Evolutionary conservation across 2,329 filamentous ascomycete species (phyloP).

Genomic region (Exserohilum turcica): DNA sequence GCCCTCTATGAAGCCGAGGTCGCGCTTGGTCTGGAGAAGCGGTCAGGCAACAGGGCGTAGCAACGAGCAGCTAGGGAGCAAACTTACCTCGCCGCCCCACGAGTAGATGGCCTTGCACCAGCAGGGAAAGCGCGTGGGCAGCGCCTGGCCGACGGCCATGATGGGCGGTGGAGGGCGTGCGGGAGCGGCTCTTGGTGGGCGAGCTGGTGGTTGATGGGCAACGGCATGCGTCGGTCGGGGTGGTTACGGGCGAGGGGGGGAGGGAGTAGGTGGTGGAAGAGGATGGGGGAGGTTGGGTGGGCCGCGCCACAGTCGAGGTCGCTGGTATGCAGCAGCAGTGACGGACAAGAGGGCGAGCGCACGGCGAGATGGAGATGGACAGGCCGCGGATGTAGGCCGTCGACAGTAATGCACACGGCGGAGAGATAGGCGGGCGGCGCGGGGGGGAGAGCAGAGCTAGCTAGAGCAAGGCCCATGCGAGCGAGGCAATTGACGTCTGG

Average conservation of each 20-base stretch:
- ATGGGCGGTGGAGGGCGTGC: neutral
- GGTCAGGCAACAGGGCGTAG: conserved; percentile 28
- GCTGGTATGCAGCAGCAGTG: conserved; percentile 16
- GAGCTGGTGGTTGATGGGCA: conserved; percentile 19
- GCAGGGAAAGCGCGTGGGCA: conserved; percentile 83
- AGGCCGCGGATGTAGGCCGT: too few species aligned
- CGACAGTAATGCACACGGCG: too few species aligned
- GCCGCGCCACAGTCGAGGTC: conserved; percentile 4
- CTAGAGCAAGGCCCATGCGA: conserved; percentile 19
- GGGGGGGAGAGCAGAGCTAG: conserved; percentile 15
- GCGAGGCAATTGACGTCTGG: conserved; percentile 20
- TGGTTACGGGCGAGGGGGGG: conserved; percentile 9
- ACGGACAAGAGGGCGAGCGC: neutral
- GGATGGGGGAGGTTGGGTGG: neutral
- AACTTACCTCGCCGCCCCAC: conserved; percentile 77
- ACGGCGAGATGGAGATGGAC: conserved; percentile 1
- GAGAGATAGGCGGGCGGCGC: conserved; percentile 24
- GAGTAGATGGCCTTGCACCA: conserved; percentile 92
- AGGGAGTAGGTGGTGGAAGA: too few species aligned
- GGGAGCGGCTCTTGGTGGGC: conserved; percentile 1
- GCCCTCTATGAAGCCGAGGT: conserved; percentile 95
- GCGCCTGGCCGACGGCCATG: conserved; percentile 56
- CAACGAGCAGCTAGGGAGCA: conserved; percentile 3
- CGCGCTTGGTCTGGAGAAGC: conserved; percentile 71
- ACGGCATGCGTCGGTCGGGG: conserved; percentile 25